Evolutionary conservation across 257 asterid species (phyloP).

Genomic region (Solanum appendiculatum): DNA sequence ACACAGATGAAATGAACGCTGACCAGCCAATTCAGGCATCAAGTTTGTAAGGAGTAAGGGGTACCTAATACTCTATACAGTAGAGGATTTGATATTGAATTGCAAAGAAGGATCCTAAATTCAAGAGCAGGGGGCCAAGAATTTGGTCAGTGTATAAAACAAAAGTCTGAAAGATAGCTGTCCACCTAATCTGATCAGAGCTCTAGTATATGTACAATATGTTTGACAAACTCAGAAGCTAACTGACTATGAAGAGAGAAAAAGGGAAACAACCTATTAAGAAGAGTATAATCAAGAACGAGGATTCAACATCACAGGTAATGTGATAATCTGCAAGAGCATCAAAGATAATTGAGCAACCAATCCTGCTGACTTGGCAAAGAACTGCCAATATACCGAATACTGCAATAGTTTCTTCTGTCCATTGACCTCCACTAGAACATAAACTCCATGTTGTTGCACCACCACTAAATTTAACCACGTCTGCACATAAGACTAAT

Average conservation of each 20-base stretch:
- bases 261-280: neutral
- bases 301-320: neutral
- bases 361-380: neutral
- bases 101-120: neutral
- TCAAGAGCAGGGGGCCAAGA: neutral
- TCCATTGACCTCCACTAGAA: neutral
- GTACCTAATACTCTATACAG: neutral
- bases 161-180: neutral
- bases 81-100: neutral
- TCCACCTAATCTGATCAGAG: neutral
- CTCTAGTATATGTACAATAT: neutral
- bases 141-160: neutral
- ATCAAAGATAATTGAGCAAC: neutral
- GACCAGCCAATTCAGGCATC: slow-evolving; percentile 15
- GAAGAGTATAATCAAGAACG: neutral
- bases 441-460: slow-evolving; percentile 2
- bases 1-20: neutral
- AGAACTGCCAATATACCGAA: slow-evolving; percentile 1
- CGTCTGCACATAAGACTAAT: neutral
- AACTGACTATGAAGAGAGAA: neutral
- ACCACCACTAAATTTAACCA: slow-evolving; percentile 2
- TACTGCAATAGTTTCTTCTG: slow-evolving; percentile 11
- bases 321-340: neutral
- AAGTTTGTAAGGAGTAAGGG: neutral
- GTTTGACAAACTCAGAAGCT: neutral